A percentile compares a stretch with the other conserved stretches of the same genome.
These are phyloP conservation scores for Kalmanozyma brasiliensis DNA, from an alignment of 1,284 basidiomycete genomes.

Conservation along the genomic window DNA sequence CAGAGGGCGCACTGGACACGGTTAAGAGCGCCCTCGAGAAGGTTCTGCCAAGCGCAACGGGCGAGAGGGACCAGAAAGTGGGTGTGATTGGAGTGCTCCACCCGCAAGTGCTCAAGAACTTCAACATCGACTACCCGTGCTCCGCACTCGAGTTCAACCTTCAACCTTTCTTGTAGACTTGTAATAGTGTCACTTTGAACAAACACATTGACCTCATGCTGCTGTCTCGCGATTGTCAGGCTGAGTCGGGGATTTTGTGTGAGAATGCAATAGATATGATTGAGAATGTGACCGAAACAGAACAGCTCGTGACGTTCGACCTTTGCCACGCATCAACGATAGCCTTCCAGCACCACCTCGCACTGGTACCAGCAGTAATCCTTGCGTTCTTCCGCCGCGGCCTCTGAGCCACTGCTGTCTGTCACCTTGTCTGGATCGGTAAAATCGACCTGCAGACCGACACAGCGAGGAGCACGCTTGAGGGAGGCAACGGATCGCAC, in stretches of 20 bases:
- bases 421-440: constrained; percentile 16
- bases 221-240: too few species aligned
- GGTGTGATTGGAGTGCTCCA: constrained; percentile 61
- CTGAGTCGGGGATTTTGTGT: too few species aligned
- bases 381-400: background rate
- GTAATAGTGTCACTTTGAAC: too few species aligned
- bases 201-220: too few species aligned
- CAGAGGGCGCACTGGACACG: constrained; percentile 24
- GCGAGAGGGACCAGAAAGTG: constrained; percentile 18
- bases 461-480: constrained; percentile 35
- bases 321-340: constrained; percentile 11
- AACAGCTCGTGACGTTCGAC: background rate
- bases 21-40: constrained; percentile 30
- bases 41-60: constrained; percentile 8
- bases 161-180: constrained; percentile 84
- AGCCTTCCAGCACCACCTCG: constrained; percentile 45
- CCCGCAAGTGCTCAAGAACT: constrained; percentile 59
- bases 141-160: constrained; percentile 93
- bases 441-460: constrained; percentile 31
- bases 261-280: background rate
- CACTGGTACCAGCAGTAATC: constrained; percentile 52
- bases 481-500: constrained; percentile 17
- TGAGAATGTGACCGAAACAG: background rate
- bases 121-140: constrained; percentile 83
- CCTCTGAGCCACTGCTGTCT: background rate